phyloP scores from a whole-genome alignment of 208 protist genomes.

The Phytomonas sp. region DNA sequence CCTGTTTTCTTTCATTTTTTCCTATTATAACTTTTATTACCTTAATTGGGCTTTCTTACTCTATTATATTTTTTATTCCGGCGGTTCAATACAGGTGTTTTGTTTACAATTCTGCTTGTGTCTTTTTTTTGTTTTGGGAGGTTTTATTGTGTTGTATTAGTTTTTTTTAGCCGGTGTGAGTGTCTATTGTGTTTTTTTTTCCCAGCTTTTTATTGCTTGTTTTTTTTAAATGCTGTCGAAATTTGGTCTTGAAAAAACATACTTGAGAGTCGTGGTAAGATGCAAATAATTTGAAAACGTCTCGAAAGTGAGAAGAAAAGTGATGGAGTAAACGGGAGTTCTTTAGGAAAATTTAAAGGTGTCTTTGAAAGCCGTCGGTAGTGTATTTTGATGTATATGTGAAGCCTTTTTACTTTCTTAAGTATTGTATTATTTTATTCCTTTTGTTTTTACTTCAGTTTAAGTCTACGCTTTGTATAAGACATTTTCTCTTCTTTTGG shows the following conservation, averaged over 20 bases:
- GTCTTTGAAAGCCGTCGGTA: not conserved
- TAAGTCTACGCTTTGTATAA: not conserved
- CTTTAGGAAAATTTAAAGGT: not conserved
- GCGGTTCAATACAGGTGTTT: conserved; percentile 5
- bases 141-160: conserved; percentile 4
- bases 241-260: conserved; percentile 5
- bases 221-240: conserved; percentile 4
- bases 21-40: not conserved
- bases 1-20: conserved; percentile 14
- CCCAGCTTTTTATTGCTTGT: conserved; percentile 5
- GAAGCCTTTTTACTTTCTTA: conserved; percentile 7
- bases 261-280: not conserved
- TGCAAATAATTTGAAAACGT: not conserved
- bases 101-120: conserved; percentile 3
- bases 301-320: not conserved
- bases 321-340: not conserved
- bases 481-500: conserved; percentile 10
- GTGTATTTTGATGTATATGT: conserved; percentile 5
- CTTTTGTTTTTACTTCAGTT: not conserved
- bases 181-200: not conserved
- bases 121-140: conserved; percentile 13
- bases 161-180: not conserved
- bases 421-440: conserved; percentile 2
- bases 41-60: conserved; percentile 9
- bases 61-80: conserved; percentile 12